Evolutionary conservation across 441 rosid species (phyloP).

Genomic region (Aquilaria agallochum): DNA sequence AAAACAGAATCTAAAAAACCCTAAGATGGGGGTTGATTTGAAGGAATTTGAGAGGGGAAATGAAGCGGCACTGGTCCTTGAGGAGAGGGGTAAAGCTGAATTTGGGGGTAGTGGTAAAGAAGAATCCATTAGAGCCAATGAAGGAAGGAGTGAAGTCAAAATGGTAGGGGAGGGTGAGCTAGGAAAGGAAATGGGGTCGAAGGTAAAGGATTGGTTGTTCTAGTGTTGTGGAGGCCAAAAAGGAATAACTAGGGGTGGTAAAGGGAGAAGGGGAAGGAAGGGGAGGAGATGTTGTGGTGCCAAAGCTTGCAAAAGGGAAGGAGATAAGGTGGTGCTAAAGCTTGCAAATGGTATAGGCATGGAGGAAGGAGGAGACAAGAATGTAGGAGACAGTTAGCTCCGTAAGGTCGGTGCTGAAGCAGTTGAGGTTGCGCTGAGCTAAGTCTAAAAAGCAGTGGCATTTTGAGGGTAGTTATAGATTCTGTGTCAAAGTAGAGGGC

Average conservation of each 20-base stretch:
- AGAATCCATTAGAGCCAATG: conserved; percentile 15
- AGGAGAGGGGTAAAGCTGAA: conserved; percentile 60
- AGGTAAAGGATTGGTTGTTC: conserved; percentile 79
- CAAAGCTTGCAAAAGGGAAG: conserved; percentile 10
- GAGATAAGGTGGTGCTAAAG: conserved; percentile 51
- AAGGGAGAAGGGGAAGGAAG: conserved; percentile 19
- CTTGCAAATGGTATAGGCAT: conserved; percentile 69
- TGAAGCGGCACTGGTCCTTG: conserved; percentile 38
- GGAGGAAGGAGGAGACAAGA: conserved; percentile 65
- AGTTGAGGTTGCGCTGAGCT: conserved; percentile 26
- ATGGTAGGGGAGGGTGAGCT: conserved; percentile 61
- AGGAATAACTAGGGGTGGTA: conserved; percentile 76
- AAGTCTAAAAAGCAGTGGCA: conserved; percentile 6
- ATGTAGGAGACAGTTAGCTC: conserved; percentile 58
- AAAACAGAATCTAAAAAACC: conserved; percentile 28
- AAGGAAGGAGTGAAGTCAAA: conserved; percentile 34
- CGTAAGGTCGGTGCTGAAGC: conserved; percentile 49
- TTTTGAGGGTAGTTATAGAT: too few relatives aligned
- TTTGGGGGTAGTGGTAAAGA: conserved; percentile 60
- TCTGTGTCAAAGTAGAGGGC: too few relatives aligned
- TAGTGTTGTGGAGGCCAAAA: conserved; percentile 77
- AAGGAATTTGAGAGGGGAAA: conserved; percentile 51
- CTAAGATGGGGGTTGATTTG: conserved; percentile 61
- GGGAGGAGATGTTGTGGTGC: conserved; percentile 15
- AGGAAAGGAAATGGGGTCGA: conserved; percentile 64